phyloP scores from a whole-genome alignment of 371 early-diverging fungal species.

The Apophysomyces variabilis region DNA sequence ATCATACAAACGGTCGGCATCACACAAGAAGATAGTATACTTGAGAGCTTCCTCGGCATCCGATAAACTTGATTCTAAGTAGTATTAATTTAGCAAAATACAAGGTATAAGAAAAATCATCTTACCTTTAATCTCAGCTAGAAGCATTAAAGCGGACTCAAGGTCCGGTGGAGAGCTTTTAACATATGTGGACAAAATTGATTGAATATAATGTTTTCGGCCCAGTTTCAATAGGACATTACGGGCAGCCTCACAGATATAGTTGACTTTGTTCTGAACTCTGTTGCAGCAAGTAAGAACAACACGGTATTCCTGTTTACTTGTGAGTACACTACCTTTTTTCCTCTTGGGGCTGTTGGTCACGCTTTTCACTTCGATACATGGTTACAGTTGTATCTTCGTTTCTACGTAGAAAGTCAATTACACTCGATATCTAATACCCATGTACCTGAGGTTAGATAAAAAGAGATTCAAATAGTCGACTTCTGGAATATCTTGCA shows the following conservation, averaged over 20 bases:
- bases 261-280: conserved; percentile 71
- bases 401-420: conserved; percentile 38
- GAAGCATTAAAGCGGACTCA: conserved; percentile 75
- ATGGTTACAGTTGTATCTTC: conserved; percentile 73
- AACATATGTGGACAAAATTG: conserved; percentile 88
- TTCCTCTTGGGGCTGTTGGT: conserved; percentile 19
- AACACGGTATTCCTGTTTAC: not conserved
- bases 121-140: conserved; percentile 64
- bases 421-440: not conserved
- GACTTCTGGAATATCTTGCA: conserved; percentile 77
- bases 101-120: not conserved
- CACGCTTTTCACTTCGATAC: conserved; percentile 51
- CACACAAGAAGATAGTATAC: conserved; percentile 90
- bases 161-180: conserved; percentile 84
- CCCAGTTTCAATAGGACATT: conserved; percentile 64
- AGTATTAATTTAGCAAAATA: conserved; percentile 24
- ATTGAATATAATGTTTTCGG: conserved; percentile 72
- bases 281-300: conserved; percentile 7
- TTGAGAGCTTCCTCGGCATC: conserved; percentile 87
- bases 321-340: not conserved
- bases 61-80: conserved; percentile 46
- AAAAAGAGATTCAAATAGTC: conserved; percentile 93
- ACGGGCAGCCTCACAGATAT: conserved; percentile 78
- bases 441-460: conserved; percentile 69
- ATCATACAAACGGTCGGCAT: conserved; percentile 86